phyloP scores from a whole-genome alignment of 1,139 yeast species.

The Nematodospora anomalae region DNA sequence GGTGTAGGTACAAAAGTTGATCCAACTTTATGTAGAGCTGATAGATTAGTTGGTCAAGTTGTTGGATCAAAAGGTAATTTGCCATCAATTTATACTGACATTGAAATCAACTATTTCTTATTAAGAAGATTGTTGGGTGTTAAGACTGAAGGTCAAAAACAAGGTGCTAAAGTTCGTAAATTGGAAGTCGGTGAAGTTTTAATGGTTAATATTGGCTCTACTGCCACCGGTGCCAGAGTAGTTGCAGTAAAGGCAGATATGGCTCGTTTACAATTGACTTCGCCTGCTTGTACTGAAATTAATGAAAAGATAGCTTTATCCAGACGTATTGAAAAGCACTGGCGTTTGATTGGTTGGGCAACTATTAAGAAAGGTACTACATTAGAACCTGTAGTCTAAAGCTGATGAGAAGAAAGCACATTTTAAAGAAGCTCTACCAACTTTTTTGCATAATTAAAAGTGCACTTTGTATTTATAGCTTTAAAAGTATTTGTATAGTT shows the following conservation, averaged over 20 bases:
- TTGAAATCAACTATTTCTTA: constrained; percentile 95
- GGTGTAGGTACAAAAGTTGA: constrained; percentile 99
- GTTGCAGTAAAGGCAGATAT: constrained; percentile 98
- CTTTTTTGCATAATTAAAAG: not conserved
- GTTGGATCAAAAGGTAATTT: constrained; percentile 96
- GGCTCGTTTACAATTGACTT: constrained; percentile 95
- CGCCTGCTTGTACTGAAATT: constrained; percentile 98
- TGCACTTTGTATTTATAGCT: not conserved
- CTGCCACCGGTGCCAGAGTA: constrained; percentile 99
- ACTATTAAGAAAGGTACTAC: constrained; percentile 94
- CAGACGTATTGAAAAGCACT: constrained; percentile 98
- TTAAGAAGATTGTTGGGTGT: constrained; percentile 97
- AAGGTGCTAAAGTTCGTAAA: constrained; percentile 90
- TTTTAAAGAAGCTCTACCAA: not conserved
- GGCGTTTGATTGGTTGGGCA: constrained; percentile 99
- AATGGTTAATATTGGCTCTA: constrained; percentile 99
- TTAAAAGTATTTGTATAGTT: not conserved
- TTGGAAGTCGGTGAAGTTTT: constrained; percentile 92
- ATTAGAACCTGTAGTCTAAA: constrained; percentile 59
- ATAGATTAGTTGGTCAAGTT: constrained; percentile 98
- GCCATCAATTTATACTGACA: constrained; percentile 94
- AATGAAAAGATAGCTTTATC: constrained; percentile 98
- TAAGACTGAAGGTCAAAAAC: constrained; percentile 96
- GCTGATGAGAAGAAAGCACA: not conserved
- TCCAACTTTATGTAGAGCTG: constrained; percentile 98